phyloP scores from a whole-genome alignment of 1,284 basidiomycete genomes.

The Austropuccinia psidii region DNA sequence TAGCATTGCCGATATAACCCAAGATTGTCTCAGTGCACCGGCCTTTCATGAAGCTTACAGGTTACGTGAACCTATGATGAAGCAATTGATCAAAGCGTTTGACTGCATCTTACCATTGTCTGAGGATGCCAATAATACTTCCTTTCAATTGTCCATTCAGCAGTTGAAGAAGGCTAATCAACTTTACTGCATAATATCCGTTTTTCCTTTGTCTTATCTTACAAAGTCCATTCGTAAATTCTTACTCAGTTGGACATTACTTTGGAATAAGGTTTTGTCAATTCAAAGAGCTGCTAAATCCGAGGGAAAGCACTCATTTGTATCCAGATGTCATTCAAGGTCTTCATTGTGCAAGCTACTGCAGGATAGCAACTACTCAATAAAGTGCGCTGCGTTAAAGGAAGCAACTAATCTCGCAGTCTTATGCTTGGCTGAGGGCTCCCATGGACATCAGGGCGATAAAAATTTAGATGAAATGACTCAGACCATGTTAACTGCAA shows the following conservation, averaged over 20 bases:
- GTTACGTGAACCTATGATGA: background rate
- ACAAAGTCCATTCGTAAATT: conserved; percentile 10
- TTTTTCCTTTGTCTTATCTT: conserved; percentile 5
- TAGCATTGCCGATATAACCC: background rate
- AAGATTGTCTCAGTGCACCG: background rate
- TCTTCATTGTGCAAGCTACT: no score
- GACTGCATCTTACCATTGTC: background rate
- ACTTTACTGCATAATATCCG: background rate
- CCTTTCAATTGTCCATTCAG: background rate
- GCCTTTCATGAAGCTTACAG: background rate
- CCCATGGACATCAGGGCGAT: no score
- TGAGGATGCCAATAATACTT: background rate
- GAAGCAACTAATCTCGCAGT: no score
- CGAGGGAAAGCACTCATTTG: no score
- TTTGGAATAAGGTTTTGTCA: background rate
- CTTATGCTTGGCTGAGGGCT: no score
- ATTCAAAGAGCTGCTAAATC: background rate
- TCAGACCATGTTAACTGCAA: no score
- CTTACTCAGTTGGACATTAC: background rate
- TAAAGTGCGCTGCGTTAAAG: no score
- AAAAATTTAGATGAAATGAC: no score
- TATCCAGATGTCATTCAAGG: no score
- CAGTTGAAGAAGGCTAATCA: background rate
- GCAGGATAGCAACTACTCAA: no score
- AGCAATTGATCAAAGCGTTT: background rate